phyloP scores from a whole-genome alignment of 2,329 filamentous ascomycete genomes.

The Lachnellula arida region DNA sequence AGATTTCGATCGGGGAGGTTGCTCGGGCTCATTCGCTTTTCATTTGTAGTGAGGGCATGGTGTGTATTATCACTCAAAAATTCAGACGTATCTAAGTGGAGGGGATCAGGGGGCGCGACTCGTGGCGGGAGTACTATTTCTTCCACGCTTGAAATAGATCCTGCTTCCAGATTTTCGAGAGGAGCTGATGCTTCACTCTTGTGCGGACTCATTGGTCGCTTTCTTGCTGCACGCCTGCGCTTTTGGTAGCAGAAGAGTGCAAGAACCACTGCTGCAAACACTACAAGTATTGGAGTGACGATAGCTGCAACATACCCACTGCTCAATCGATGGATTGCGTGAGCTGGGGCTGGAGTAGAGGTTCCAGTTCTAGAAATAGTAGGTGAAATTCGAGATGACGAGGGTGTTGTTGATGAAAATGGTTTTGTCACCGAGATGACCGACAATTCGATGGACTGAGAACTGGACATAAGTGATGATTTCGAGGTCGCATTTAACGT shows the following conservation, averaged over 20 bases:
- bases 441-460: conserved; percentile 21
- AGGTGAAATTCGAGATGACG: conserved; percentile 5
- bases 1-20: conserved; percentile 5
- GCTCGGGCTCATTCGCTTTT: conserved; percentile 2
- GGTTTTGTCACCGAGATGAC: conserved; percentile 5
- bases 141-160: conserved; percentile 8
- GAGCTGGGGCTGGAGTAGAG: not conserved
- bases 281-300: conserved; percentile 16
- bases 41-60: conserved; percentile 9
- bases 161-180: conserved; percentile 6
- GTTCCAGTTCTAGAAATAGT: not conserved
- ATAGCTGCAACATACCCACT: conserved; percentile 22
- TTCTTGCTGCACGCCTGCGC: conserved; percentile 12
- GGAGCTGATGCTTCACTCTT: conserved; percentile 27
- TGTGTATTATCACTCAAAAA: conserved; percentile 10
- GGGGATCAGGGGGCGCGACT: conserved; percentile 13
- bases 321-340: conserved; percentile 6
- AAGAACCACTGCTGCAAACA: conserved; percentile 17
- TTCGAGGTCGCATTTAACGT: conserved; percentile 24
- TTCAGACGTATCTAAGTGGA: conserved; percentile 23
- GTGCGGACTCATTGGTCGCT: conserved; percentile 1
- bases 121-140: conserved; percentile 11
- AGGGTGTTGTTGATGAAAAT: not conserved
- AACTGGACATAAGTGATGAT: conserved; percentile 8
- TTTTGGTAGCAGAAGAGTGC: conserved; percentile 18